Percentiles rank a stretch among this genome's conserved stretches.
These are phyloP conservation scores for Umbelopsis ramanniana DNA, from an alignment of 192 early-diverging fungal genomes.

Conservation along the genomic window DNA sequence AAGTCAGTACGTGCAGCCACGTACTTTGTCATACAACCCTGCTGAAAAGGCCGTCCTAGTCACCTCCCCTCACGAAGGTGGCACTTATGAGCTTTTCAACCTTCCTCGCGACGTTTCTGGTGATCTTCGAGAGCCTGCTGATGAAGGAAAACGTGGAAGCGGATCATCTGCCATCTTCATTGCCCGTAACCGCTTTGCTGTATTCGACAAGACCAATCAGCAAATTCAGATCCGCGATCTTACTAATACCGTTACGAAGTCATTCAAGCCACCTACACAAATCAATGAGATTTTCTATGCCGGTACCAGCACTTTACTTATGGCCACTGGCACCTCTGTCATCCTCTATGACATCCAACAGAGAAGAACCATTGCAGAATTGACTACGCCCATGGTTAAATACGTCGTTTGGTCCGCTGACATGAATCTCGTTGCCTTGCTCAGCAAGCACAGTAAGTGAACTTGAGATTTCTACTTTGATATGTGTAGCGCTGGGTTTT, in stretches of 20 bases:
- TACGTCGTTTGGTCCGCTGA: slow-evolving; percentile 95
- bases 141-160: slow-evolving; percentile 76
- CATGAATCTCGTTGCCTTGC: slow-evolving; percentile 83
- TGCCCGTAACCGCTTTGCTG: slow-evolving; percentile 97
- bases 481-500: too few relatives aligned
- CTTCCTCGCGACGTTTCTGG: slow-evolving; percentile 75
- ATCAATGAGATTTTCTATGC: slow-evolving; percentile 90
- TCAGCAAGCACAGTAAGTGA: slow-evolving; percentile 91
- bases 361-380: slow-evolving; percentile 73
- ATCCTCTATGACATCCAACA: slow-evolving; percentile 92
- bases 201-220: slow-evolving; percentile 84
- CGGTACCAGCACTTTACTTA: slow-evolving; percentile 82
- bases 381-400: slow-evolving; percentile 85
- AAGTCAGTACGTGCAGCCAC: slow-evolving; percentile 74
- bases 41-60: slow-evolving; percentile 90
- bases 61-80: slow-evolving; percentile 85
- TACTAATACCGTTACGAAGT: slow-evolving; percentile 86
- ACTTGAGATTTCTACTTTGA: too few relatives aligned
- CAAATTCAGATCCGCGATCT: slow-evolving; percentile 90
- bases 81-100: slow-evolving; percentile 88
- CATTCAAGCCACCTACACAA: slow-evolving; percentile 76
- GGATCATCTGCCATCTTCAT: slow-evolving; percentile 91
- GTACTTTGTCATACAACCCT: slow-evolving; percentile 92
- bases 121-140: slow-evolving; percentile 62
- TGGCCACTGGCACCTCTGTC: slow-evolving; percentile 86